phyloP scores from a whole-genome alignment of 441 rosid genomes.

The Capsella rubella region DNA sequence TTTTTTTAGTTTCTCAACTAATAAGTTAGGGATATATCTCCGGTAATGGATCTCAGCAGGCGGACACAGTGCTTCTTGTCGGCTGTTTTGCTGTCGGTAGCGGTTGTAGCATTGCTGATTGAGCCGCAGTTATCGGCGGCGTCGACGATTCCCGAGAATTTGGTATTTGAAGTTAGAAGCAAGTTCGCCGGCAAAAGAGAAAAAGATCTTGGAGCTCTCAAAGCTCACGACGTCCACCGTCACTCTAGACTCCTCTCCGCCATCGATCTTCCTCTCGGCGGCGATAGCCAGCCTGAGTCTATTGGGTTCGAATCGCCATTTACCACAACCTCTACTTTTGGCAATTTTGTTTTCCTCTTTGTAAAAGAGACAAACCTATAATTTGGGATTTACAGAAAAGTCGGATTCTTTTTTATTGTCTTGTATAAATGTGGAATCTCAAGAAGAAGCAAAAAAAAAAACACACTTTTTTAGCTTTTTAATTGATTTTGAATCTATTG shows the following conservation, averaged over 20 bases:
- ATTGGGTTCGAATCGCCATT: constrained; percentile 62
- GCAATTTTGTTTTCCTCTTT: not conserved
- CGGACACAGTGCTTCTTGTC: constrained; percentile 19
- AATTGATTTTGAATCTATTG: constrained; percentile 1
- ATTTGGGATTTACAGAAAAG: constrained; percentile 5
- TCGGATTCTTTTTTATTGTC: not conserved
- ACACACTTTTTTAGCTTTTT: constrained; percentile 15
- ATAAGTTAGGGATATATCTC: constrained; percentile 23
- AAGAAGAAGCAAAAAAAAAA: not conserved
- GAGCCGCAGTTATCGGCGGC: constrained; percentile 10
- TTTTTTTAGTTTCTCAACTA: constrained; percentile 14
- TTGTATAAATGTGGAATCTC: constrained; percentile 28
- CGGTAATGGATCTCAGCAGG: constrained; percentile 41
- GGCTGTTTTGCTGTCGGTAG: constrained; percentile 21
- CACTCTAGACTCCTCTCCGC: constrained; percentile 72
- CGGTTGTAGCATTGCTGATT: constrained; percentile 5
- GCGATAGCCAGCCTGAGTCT: constrained; percentile 73
- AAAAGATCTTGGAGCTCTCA: constrained; percentile 60
- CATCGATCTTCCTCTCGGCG: constrained; percentile 76
- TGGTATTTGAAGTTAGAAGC: constrained; percentile 64
- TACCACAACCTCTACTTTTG: constrained; percentile 9
- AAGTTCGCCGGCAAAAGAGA: constrained; percentile 61
- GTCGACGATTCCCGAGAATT: constrained; percentile 45
- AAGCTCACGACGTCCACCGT: constrained; percentile 73
- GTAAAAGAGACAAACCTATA: not conserved